Conservation (phyloP, 192 early-diverging fungal species). For the Neocallimastix lanati region DNA sequence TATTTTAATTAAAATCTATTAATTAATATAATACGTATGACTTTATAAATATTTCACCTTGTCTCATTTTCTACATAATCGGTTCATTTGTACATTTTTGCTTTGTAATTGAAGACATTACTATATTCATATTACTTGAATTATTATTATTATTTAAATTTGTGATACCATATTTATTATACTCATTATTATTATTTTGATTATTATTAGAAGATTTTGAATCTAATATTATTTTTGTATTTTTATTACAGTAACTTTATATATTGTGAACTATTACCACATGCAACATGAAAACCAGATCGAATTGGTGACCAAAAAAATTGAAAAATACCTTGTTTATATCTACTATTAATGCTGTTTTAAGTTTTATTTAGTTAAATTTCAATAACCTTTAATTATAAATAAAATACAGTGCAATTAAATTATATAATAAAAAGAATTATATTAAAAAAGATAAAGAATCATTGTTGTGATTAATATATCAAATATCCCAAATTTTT, state of each 20-base stretch:
- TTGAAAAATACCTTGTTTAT: slow-evolving; percentile 17
- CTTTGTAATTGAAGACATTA: background rate
- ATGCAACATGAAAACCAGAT: slow-evolving; percentile 32
- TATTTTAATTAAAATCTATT: too few relatives aligned
- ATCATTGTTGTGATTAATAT: slow-evolving; percentile 20
- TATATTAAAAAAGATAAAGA: slow-evolving; percentile 30
- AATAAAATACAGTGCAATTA: too few relatives aligned
- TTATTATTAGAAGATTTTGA: background rate
- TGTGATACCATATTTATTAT: background rate
- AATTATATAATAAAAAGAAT: too few relatives aligned
- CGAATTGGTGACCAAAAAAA: slow-evolving; percentile 38
- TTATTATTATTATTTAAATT: background rate
- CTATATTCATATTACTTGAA: background rate
- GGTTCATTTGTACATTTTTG: background rate
- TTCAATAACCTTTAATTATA: too few relatives aligned
- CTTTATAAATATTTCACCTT: too few relatives aligned
- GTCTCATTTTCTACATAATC: background rate
- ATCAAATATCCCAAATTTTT: slow-evolving; percentile 56
- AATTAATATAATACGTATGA: too few relatives aligned
- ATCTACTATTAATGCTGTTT: background rate
- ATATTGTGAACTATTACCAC: slow-evolving; percentile 25
- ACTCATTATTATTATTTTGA: background rate
- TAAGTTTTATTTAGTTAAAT: background rate
- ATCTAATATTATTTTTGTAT: background rate
- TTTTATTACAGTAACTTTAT: background rate